Base-by-base conservation (phyloP, 2,329 filamentous ascomycete genomes). In the Fusarium liriodendri region DNA sequence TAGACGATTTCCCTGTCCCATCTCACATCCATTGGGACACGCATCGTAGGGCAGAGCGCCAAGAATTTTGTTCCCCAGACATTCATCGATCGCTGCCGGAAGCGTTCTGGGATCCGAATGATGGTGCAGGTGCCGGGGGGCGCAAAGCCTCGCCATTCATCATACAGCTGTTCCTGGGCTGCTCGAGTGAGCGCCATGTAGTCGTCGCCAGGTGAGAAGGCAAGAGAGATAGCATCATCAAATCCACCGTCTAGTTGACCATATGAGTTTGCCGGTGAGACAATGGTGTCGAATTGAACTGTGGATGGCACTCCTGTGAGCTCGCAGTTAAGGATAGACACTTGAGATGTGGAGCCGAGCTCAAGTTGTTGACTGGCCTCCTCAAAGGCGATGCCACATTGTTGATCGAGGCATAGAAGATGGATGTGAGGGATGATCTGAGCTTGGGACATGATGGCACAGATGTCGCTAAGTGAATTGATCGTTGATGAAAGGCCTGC, bases 191-290 rank as follows among this genome's bases (percentile, higher is more conserved):
- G 81, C 1, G 86, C 85, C n/a, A 82, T 70, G 72, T 88, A 89
- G 65, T 86, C 82, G 27, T 83, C 74, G 4, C 66, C 65, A 0
- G 85, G 86, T 7, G 85, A 85, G 69, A 88, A 85, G n/a, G 82
- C 81, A 40, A 82, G 81, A 0, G 87, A 88, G 63, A 89, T 86
- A 45, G 87, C 87, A 73, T 87, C 84, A 79, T 89, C 87, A 71
- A 89, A 89, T 64, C 83, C 86, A 45, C 88, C 88, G 73, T 89
- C 87, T 3, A 90, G 82, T 4, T 83, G 82, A 57, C 83, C 87
- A 76, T 88, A 89, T 5, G 86, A 88, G 77, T 89, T 89, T 58
- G 87, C 86, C 0, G 87, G 87, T 2, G 87, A 89, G 35, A 89
- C 86, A 57, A 89, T 80, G 27, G 85, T 79, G 75, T 88, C 84